Base-by-base conservation (phyloP, 1,139 yeast genomes). In the Yamadazyma friedrichii region DNA sequence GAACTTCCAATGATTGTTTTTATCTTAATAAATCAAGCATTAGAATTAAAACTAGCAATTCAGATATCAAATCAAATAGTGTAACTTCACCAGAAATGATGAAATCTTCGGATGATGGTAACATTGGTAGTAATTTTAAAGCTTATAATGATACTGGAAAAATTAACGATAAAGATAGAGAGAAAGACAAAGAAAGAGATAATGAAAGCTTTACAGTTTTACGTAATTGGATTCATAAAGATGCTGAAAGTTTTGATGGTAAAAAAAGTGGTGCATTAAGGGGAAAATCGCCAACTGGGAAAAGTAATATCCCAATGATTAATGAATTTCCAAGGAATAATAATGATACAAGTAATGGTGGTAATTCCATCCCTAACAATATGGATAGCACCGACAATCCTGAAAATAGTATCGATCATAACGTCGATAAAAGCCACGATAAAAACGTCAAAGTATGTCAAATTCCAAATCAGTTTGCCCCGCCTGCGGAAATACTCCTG, bases 1-100 rank as follows among this genome's bases (percentile, higher is more conserved):
- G 62, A 42, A 58, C 72, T 1, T 62, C 65, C 1, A 52, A 68
- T 28, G 62, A 54, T 27, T 71, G 77, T 49, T 70, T 65, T 44
- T 71, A 71, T 46, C 59, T 39, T 10, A 37, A 34, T 15, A 33
- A 35, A 17, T 20, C 37, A 9, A 24, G 9, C 16, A 15, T 16
- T 8, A 22, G 31, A 30, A 28, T 29, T 20, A 28, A 36, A n/a
- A 9, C 22, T 11, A 3, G 15, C 16, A 15, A 15, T 35, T 31
- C 11, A 9, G 33, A 36, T 5, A 10, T 36, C 12, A 27, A 27
- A 17, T 25, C 33, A n/a, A 36, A 22, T 17, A 27, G 10, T 20
- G 15, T 25, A 3, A 27, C 28, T 4, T 8, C 26, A 10, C 31
- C 31, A 15, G 37, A 34, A 22, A 26, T 25, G 9, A 33, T 33